phyloP scores from a whole-genome alignment of 2,329 filamentous ascomycete species.

The Aaosphaeria pasadenensis region DNA sequence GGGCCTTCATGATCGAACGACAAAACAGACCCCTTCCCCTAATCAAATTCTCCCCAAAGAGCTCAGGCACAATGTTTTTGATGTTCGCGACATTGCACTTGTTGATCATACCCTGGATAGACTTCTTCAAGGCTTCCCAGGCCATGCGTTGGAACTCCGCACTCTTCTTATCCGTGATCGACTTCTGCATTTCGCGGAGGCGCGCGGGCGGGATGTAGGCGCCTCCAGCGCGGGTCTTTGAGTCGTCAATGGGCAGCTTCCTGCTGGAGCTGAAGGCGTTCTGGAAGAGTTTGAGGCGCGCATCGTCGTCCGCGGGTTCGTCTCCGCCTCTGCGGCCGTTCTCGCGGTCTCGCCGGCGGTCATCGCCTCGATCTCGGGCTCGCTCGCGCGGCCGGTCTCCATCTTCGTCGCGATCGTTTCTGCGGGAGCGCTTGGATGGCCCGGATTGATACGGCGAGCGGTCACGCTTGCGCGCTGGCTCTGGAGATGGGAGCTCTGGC shows the following conservation, averaged over 20 bases:
- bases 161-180: conserved; percentile 93
- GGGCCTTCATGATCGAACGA: conserved; percentile 96
- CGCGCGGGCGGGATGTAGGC: conserved; percentile 94
- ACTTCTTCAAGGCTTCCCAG: conserved; percentile 98
- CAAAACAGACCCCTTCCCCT: conserved; percentile 91
- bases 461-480: conserved; percentile 52
- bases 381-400: conserved; percentile 48
- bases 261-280: conserved; percentile 45
- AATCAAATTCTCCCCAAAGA: conserved; percentile 92
- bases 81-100: conserved; percentile 99
- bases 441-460: conserved; percentile 46
- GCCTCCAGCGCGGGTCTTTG: conserved; percentile 85
- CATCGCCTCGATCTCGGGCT: conserved; percentile 48
- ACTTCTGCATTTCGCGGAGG: conserved; percentile 85
- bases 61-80: conserved; percentile 92
- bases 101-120: conserved; percentile 97
- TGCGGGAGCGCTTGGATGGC: conserved; percentile 34
- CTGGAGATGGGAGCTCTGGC: conserved; percentile 42
- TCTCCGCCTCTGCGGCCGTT: conserved; percentile 60
- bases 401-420: conserved; percentile 46
- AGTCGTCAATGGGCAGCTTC: conserved; percentile 91
- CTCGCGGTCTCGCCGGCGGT: conserved; percentile 65
- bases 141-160: conserved; percentile 99
- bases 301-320: conserved; percentile 25
- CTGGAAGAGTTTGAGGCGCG: conserved; percentile 34